Evolutionary conservation across 2,329 filamentous ascomycete species (phyloP).

Genomic region (Aspergillus caelatus): DNA sequence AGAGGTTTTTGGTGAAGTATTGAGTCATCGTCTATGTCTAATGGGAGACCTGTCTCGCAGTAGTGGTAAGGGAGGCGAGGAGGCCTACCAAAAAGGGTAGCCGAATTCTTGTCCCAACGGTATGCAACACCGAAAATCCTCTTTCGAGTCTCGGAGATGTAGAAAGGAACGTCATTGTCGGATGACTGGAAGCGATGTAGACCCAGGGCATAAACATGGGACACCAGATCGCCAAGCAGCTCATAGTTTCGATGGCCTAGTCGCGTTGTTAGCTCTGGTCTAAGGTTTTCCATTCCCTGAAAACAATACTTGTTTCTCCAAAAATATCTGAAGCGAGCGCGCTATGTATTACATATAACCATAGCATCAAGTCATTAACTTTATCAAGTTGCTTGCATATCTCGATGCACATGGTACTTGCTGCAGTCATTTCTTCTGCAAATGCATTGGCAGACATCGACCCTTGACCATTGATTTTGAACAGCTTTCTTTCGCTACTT

Average conservation of each 20-base stretch:
- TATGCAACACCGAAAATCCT: not conserved
- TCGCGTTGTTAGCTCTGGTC: not conserved
- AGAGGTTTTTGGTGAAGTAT: slow-evolving; percentile 7
- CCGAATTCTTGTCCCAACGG: slow-evolving; percentile 9
- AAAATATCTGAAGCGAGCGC: not conserved
- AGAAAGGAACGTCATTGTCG: slow-evolving; percentile 2
- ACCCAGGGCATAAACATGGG: slow-evolving; percentile 3
- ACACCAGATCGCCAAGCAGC: slow-evolving; percentile 2
- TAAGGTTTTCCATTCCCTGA: not conserved
- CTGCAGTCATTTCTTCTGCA: slow-evolving; percentile 1
- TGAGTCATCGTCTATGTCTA: slow-evolving; percentile 8
- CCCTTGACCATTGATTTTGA: not conserved
- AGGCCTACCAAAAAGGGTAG: slow-evolving; percentile 9
- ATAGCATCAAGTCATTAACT: slow-evolving; percentile 8
- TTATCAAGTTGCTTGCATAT: slow-evolving; percentile 9
- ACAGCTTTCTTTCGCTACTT: not conserved
- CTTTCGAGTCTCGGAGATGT: slow-evolving; percentile 10
- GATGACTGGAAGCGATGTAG: not conserved
- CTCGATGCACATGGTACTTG: slow-evolving; percentile 8
- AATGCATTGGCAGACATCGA: not conserved
- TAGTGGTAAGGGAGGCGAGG: slow-evolving; percentile 11
- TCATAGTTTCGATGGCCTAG: slow-evolving; percentile 1
- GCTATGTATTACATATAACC: slow-evolving; percentile 1
- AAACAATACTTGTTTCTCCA: slow-evolving; percentile 7
- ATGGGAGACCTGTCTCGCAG: slow-evolving; percentile 7